These are phyloP conservation scores for Debaryomycetaceae sp. DNA, from an alignment of 1,139 yeast species.

Conservation along the genomic window DNA sequence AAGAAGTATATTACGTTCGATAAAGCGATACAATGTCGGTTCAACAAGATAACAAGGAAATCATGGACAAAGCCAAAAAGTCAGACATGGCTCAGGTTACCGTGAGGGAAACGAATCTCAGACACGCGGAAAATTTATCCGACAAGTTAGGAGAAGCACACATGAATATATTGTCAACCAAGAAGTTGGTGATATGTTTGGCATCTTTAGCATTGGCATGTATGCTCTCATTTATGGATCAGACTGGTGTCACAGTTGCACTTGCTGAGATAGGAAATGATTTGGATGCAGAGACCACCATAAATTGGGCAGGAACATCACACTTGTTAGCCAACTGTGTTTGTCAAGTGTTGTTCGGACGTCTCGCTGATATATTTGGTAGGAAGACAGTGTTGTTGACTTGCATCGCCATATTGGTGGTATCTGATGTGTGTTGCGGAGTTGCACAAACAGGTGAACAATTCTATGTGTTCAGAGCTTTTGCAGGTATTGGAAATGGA, in stretches of 20 bases:
- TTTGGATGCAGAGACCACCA: conserved; percentile 32
- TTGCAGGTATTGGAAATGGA: conserved; percentile 46
- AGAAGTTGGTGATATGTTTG: conserved; percentile 27
- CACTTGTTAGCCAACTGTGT: conserved; percentile 43
- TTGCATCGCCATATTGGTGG: conserved; percentile 26
- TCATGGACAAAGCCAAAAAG: not conserved
- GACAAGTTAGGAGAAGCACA: conserved; percentile 33
- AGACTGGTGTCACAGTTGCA: conserved; percentile 41
- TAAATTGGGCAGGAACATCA: conserved; percentile 54
- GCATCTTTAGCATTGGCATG: conserved; percentile 22
- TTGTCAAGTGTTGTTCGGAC: conserved; percentile 43
- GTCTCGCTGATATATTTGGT: conserved; percentile 44
- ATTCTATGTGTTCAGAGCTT: conserved; percentile 40
- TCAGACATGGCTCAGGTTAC: not conserved
- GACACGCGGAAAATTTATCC: not conserved
- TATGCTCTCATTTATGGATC: conserved; percentile 37
- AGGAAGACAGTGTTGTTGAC: conserved; percentile 34
- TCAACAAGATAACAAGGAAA: not conserved
- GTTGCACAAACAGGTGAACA: conserved; percentile 37
- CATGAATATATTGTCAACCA: conserved; percentile 29
- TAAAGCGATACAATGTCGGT: not conserved
- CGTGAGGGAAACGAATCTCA: not conserved
- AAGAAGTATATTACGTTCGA: not conserved
- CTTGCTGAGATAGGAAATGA: conserved; percentile 34
- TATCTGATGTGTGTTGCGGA: conserved; percentile 43